phyloP scores from a whole-genome alignment of 2,329 filamentous ascomycete species.

The Fusarium penzigii region DNA sequence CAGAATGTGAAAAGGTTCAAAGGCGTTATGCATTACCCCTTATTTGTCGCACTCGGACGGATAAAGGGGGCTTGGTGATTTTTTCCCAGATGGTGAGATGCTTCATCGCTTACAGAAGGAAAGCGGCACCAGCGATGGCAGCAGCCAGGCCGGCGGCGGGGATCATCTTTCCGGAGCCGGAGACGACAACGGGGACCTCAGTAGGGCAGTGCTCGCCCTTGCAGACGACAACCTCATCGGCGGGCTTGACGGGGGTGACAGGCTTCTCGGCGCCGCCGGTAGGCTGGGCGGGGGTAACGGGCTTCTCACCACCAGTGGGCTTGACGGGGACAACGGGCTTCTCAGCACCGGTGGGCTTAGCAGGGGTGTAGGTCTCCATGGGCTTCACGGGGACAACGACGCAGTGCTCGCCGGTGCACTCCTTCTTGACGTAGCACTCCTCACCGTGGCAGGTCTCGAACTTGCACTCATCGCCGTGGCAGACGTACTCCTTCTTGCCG shows the following conservation, averaged over 20 bases:
- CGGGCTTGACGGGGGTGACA: background rate
- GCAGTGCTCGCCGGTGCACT: conserved; percentile 30
- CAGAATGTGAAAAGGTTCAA: conserved; percentile 14
- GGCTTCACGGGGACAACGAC: conserved; percentile 10
- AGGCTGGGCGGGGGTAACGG: background rate
- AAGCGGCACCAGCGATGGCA: conserved; percentile 25
- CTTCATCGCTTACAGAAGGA: conserved; percentile 26
- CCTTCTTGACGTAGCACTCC: conserved; percentile 33
- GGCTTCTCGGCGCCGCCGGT: background rate
- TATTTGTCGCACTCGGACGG: conserved; percentile 7
- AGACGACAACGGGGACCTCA: conserved; percentile 21
- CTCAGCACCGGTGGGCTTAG: conserved; percentile 1
- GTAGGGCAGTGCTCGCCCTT: conserved; percentile 5
- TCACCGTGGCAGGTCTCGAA: conserved; percentile 32
- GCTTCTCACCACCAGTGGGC: background rate
- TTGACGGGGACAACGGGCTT: conserved; percentile 8
- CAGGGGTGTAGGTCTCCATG: background rate
- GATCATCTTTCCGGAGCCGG: conserved; percentile 28
- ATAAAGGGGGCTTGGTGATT: background rate
- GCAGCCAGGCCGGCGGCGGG: conserved; percentile 23
- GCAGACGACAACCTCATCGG: background rate
- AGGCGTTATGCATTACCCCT: conserved; percentile 12
- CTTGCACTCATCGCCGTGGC: conserved; percentile 33
- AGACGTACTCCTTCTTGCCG: conserved; percentile 35
- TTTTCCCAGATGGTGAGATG: conserved; percentile 6